A percentile compares a stretch with the other conserved stretches of the same genome.
phyloP scores from a whole-genome alignment of 2,329 filamentous ascomycete genomes.

The Eutypella sp. region DNA sequence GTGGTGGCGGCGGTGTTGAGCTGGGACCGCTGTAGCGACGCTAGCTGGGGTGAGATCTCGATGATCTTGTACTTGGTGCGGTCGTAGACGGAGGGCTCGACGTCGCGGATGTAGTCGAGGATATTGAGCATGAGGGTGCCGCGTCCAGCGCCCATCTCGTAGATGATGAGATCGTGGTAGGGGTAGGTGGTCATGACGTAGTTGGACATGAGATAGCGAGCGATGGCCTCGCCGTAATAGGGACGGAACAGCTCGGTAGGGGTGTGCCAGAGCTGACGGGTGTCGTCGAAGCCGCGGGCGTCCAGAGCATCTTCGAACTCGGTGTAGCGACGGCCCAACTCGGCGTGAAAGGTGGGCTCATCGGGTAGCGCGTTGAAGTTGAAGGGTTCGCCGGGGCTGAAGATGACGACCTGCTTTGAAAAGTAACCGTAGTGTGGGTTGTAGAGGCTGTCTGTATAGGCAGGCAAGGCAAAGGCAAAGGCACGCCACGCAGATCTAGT shows the following conservation, averaged over 20 bases:
- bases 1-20: conserved; percentile 55
- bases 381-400: conserved; percentile 87
- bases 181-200: conserved; percentile 93
- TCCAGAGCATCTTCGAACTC: conserved; percentile 89
- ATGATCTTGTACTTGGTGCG: conserved; percentile 93
- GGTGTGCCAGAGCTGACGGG: conserved; percentile 95
- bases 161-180: conserved; percentile 95
- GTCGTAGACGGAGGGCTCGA: conserved; percentile 87
- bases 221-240: conserved; percentile 94
- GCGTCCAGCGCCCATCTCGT: conserved; percentile 97
- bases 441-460: conserved; percentile 73
- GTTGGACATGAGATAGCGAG: conserved; percentile 91
- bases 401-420: conserved; percentile 93
- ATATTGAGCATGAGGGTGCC: conserved; percentile 98
- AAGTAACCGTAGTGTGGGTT: conserved; percentile 96
- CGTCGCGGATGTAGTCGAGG: conserved; percentile 87
- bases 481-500: no score
- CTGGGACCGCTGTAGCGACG: conserved; percentile 68
- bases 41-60: conserved; percentile 83
- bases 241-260: conserved; percentile 95
- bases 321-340: conserved; percentile 75
- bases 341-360: conserved; percentile 75
- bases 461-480: no score
- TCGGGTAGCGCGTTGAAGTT: conserved; percentile 77
- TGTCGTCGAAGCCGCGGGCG: conserved; percentile 61